Evolutionary conservation across 345 rosid genomes (phyloP).

Genomic region (Salix purpurea): DNA sequence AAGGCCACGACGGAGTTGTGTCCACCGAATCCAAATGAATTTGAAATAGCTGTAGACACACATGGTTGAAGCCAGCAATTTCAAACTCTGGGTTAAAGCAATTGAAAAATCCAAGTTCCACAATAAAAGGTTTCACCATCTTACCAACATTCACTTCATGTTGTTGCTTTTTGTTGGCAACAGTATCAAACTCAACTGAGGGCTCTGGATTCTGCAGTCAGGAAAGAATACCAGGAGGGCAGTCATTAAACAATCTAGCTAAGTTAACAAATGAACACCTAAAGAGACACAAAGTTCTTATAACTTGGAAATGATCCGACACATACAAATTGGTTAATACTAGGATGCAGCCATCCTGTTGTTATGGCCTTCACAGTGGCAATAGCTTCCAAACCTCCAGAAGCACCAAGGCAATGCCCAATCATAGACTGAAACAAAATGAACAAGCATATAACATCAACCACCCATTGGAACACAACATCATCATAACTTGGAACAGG

Average conservation of each 20-base stretch:
- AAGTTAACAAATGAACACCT: too few relatives aligned
- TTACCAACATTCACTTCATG: constrained; percentile 97
- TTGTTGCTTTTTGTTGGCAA: constrained; percentile 75
- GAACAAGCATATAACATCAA: constrained; percentile 6
- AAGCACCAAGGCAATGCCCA: constrained; percentile 98
- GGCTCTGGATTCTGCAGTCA: constrained; percentile 78
- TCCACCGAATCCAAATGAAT: constrained; percentile 97
- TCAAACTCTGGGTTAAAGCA: not conserved
- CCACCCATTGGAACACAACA: not conserved
- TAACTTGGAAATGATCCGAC: not conserved
- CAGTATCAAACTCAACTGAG: constrained; percentile 81
- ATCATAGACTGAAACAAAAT: constrained; percentile 74
- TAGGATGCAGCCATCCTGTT: constrained; percentile 97
- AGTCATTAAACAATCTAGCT: not conserved
- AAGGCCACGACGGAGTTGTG: constrained; percentile 96
- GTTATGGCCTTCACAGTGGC: constrained; percentile 82
- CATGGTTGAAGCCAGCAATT: not conserved
- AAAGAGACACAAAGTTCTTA: not conserved
- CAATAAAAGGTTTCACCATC: constrained; percentile 19
- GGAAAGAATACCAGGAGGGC: constrained; percentile 1
- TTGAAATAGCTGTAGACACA: constrained; percentile 70
- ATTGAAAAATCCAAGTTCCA: not conserved
- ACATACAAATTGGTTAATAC: constrained; percentile 90
- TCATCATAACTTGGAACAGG: not conserved
- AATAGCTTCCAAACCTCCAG: constrained; percentile 97